Evolutionary conservation across 495 filamentous ascomycete species (phyloP), one percentile per base, ranked within the genome.

Genomic region (Penicillium silybi): DNA sequence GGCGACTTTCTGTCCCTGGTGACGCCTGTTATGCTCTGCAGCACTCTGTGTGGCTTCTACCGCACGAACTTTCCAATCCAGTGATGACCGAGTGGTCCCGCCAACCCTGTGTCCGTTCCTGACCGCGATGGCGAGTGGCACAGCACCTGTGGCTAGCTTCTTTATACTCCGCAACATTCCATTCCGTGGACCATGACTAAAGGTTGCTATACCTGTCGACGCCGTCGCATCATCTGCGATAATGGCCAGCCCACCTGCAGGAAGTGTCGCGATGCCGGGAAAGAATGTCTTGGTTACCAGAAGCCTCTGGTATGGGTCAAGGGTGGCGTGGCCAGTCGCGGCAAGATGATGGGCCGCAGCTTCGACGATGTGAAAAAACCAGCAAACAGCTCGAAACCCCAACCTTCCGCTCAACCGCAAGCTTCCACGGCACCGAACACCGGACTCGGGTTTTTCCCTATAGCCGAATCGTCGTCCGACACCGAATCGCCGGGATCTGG

Each of bases 271-370:
- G 80, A 84, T 73, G 79, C 80, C 64, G 78, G 79, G 48, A 78
- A 84, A 51, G 74, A 81, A 63, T 86, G 83, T 59, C 67, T 77
- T 44, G 82, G 82, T 38, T 86, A 86, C 61, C 79, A 84, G 65
- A 77, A 77, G 52, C 74, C 74, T 18, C 58, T 77, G 46, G 69
- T 77, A 10, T 77, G 74, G 74, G 74, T 77, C n/a, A 77, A 77
- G 45, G 74, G 73, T 49, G 73, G 74, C 35, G 72, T 77, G 45
- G 72, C 72, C 23, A 77, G 74, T 58, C 74, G 74, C 26, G 74
- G 74, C 37, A 75, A 74, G 61, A 77, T 77, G 74, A 77, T 77
- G 74, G 74, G 74, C 11, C 66, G 71, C 62, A 75, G 72, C 55
- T 75, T 73, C 41, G 66, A 71, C 34, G 71, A 75, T 52, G 58